Base-by-base conservation (phyloP, 768 basidiomycete species). In the Lyophyllum shimeji region DNA sequence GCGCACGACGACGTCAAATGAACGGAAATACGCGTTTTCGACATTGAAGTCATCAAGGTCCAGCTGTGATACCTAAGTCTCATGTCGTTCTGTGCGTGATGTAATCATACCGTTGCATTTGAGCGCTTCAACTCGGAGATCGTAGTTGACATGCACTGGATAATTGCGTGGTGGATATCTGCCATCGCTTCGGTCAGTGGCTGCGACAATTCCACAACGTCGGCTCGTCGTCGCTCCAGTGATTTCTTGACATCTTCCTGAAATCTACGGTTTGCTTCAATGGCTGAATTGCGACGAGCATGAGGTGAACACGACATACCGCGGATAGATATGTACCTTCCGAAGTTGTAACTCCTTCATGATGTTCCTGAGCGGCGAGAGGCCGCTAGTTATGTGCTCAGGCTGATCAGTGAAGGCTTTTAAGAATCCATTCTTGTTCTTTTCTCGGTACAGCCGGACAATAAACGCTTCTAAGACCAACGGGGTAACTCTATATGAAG, bases 351-450 rank as follows among this genome's bases (percentile, higher is more conserved):
- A 80, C 67, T 96, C 93, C 58, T 94, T 93, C 83, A 99, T 86
- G 59, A 96, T 89, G 51, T 88, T 94, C 64, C 87, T 90, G 20
- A 99, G 76, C 1, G 97, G 97, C 1, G 92, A 93, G 69, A 98
- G 72, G 1, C 95, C 96, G 59, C 85, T 92, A 0, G 90, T 95
- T 58, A 99, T 97, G 59, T 89, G 85, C 69, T 98, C 97, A 3
- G 96, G 95, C 64, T 98, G 90, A 69, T 98, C 97, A 1, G 94
- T 93, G 67, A 99, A 97, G 0, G 94, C 97, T 70, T 99, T 98
- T 60, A 98, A 76, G 70, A 98, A 99, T 1, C 96, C 96, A 1
- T 77, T 78, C 67, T 81, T 83, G 74, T 98, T 99, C 74, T 88
- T 85, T 70, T 97, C 88, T 40, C 96, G 83, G 67, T 89, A 98